phyloP scores from a whole-genome alignment of 768 basidiomycete species.

The Trametes villosa region DNA sequence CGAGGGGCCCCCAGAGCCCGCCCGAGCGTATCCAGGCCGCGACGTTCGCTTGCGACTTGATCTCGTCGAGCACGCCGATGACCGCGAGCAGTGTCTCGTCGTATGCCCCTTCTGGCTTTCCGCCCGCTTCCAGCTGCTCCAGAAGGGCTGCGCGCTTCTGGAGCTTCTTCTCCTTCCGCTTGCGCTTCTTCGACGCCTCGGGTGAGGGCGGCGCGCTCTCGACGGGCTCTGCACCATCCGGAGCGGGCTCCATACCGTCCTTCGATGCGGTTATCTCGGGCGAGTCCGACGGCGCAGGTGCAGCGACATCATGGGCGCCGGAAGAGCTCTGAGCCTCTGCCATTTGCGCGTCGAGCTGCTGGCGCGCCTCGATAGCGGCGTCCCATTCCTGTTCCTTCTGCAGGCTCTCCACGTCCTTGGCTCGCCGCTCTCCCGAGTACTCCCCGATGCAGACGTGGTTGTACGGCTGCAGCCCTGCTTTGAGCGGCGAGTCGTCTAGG shows the following conservation, averaged over 20 bases:
- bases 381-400: constrained; percentile 23
- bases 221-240: neutral
- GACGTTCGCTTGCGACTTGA: constrained; percentile 64
- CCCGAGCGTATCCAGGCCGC: constrained; percentile 68
- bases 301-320: neutral
- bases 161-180: constrained; percentile 27
- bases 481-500: constrained; percentile 56
- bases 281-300: neutral
- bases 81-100: constrained; percentile 68
- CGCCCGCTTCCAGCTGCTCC: constrained; percentile 11
- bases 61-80: constrained; percentile 63
- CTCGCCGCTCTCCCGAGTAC: constrained; percentile 54
- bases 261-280: neutral
- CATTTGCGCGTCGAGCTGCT: constrained; percentile 23
- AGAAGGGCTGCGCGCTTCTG: constrained; percentile 19
- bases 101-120: constrained; percentile 31
- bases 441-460: constrained; percentile 82
- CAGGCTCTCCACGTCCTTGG: constrained; percentile 40
- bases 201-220: neutral
- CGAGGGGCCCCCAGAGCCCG: constrained; percentile 45
- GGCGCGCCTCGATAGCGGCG: constrained; percentile 25
- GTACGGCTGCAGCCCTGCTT: constrained; percentile 73
- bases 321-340: neutral
- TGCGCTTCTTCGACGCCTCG: constrained; percentile 29
- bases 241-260: neutral